Conservation (phyloP, 75 land plant genomes). For the Chamaecyparis obtusa region DNA sequence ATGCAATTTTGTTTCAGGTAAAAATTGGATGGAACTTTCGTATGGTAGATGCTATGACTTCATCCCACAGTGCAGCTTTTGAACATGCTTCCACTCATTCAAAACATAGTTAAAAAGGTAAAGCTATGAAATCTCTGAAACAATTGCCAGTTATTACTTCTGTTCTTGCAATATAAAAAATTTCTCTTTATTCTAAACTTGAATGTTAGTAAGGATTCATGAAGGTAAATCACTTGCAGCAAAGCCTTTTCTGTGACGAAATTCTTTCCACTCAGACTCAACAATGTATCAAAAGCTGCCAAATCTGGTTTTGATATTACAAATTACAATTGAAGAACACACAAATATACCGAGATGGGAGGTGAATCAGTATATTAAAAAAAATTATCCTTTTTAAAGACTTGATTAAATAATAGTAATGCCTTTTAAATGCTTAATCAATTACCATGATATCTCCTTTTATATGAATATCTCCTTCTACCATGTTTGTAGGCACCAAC, state of each 20-base stretch:
- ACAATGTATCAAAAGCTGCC: neutral
- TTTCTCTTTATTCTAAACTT: neutral
- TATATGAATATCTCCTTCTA: too few species aligned
- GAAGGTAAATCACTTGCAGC: neutral
- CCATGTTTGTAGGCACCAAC: too few species aligned
- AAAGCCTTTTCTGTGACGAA: neutral
- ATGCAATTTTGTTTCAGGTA: neutral
- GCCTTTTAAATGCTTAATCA: too few species aligned
- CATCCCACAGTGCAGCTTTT: too few species aligned
- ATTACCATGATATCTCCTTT: too few species aligned
- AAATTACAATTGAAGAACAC: too few species aligned
- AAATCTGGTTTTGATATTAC: neutral
- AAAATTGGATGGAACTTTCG: neutral
- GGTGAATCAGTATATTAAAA: too few species aligned
- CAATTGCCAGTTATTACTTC: neutral
- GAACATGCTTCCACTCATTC: neutral
- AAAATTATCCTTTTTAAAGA: too few species aligned
- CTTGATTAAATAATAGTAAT: too few species aligned
- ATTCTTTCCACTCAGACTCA: neutral
- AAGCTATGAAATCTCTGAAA: neutral
- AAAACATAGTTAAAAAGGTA: neutral
- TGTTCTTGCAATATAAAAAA: neutral
- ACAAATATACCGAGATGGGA: too few species aligned
- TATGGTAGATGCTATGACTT: neutral
- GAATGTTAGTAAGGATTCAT: neutral